Percentiles rank a stretch among this genome's conserved stretches.
These are phyloP conservation scores for Nicotiana knightiana DNA, from an alignment of 257 asterid genomes.

Conservation along the genomic window DNA sequence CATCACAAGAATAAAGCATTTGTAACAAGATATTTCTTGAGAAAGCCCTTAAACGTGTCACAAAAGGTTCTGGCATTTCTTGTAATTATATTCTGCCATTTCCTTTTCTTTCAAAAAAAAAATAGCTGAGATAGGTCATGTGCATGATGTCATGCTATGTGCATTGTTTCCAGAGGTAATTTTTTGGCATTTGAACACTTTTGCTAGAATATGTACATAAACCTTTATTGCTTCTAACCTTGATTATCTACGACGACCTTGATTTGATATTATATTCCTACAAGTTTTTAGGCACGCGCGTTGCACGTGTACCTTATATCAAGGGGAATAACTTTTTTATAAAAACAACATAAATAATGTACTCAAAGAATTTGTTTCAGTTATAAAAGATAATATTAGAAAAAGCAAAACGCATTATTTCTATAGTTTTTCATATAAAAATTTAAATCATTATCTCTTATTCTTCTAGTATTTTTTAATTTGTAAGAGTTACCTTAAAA, in stretches of 20 bases:
- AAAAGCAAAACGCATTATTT: no score
- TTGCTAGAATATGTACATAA: not conserved
- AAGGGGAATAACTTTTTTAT: no score
- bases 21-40: not conserved
- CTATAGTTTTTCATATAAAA: no score
- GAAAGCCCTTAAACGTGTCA: not conserved
- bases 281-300: no score
- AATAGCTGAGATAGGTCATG: not conserved
- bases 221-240: not conserved
- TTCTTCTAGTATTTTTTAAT: no score
- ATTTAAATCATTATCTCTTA: no score
- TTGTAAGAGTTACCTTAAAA: no score
- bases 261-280: not conserved
- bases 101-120: not conserved
- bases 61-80: not conserved
- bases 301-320: no score
- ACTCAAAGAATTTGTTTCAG: no score
- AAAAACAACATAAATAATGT: no score
- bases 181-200: not conserved
- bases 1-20: not conserved
- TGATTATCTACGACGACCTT: not conserved
- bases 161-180: not conserved
- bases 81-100: not conserved
- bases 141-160: not conserved
- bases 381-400: no score